Conservation (phyloP, 352 stramenopile genomes). For the Globisporangium canariense region DNA sequence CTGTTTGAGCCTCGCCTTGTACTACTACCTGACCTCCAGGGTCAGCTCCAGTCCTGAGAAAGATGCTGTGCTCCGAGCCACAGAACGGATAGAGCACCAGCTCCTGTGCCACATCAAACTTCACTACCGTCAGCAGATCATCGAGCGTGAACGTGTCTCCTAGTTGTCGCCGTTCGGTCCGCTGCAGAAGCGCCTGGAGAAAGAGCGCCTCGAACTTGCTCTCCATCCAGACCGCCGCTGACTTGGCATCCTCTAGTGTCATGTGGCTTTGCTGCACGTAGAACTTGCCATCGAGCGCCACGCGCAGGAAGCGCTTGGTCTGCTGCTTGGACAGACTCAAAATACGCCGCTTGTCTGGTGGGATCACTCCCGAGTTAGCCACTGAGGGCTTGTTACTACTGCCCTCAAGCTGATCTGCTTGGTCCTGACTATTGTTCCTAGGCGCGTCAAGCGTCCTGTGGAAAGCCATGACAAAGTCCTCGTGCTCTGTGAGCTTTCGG, state of each 20-base stretch:
- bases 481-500: slow-evolving; percentile 23
- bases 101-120: slow-evolving; percentile 17
- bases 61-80: slow-evolving; percentile 2
- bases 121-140: slow-evolving; percentile 26
- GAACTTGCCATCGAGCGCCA: slow-evolving; percentile 38
- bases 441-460: slow-evolving; percentile 18
- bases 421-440: background rate
- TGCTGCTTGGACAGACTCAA: slow-evolving; percentile 35
- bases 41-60: background rate
- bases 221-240: slow-evolving; percentile 28
- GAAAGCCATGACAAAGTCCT: slow-evolving; percentile 31
- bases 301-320: slow-evolving; percentile 42
- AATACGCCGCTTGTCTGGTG: background rate
- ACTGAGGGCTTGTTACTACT: background rate
- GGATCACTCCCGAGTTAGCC: background rate
- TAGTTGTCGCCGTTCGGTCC: background rate
- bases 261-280: background rate
- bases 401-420: background rate
- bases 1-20: background rate
- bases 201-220: slow-evolving; percentile 38
- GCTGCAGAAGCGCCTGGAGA: slow-evolving; percentile 21
- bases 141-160: slow-evolving; percentile 25
- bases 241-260: slow-evolving; percentile 5
- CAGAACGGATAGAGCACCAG: slow-evolving; percentile 25
- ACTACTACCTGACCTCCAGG: background rate